Evolutionary conservation across 257 asterid genomes (phyloP), one percentile per base, ranked within the genome.

Genomic region (Striga asiatica): DNA sequence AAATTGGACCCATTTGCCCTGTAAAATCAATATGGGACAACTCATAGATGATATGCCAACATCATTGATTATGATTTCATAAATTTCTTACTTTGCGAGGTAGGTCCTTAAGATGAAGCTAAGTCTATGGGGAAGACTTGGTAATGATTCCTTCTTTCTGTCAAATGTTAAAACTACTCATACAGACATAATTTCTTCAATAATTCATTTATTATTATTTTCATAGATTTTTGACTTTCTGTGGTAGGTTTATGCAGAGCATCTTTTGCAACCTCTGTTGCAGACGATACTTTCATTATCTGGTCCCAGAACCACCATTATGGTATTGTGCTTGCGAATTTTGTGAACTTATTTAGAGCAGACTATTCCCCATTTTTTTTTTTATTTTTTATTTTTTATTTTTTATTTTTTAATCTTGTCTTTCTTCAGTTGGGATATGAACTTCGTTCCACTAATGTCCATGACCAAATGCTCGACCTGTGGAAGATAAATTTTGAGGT

Each of bases 401-500:
- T n/a, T n/a, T n/a, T n/a, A n/a, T n/a, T n/a, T n/a, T n/a, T n/a
- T 7, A 49, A 52, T 65, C 45, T 25, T 56, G 37, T 66, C 54
- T 3, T 70, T 66, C 55, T 69, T 65, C 74, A 91, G 98, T 59
- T 92, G 64, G 98, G 97, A 21, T 79, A 92, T 37, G 95, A 92
- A 70, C 88, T 92, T 52, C 98, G 98, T 61, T 92, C 98, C 4
- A 92, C 91, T 17, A 82, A 60, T 62, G 98, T 92, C 64, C 98
- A 92, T 55, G 97, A 88, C 52, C 78, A 61, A 62, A 92, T 92
- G 98, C 89, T 92, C 54, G 88, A 81, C 12, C 54, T 78, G 69
- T 88, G 94, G 94, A 82, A 77, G 78, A 74, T 69, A 58, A 46
- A 85, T 65, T 88, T 85, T 43, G 85, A 78, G 65, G 94, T 84